Evolutionary conservation across 1,284 basidiomycete species (phyloP), one percentile per base, ranked within the genome.

Genomic region (Hemileccinum hortonii): DNA sequence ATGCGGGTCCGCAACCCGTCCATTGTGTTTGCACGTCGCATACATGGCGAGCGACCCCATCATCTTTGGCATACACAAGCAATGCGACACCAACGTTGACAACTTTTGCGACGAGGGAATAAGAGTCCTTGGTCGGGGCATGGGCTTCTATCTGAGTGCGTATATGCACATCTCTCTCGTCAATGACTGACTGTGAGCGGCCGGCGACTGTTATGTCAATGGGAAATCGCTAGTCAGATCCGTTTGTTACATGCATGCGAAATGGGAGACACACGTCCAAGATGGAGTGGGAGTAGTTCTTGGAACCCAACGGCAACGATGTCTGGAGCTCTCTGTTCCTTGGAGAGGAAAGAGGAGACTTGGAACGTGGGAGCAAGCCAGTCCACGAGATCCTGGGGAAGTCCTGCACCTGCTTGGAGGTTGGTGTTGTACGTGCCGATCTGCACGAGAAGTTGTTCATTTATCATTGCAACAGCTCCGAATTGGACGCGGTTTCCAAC

Each of bases 291-390:
- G 11, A 94, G 75, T 39, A 94, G 78, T 67, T 95, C 92, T 65
- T 95, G 92, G 61, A 95, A 94, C 12, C 92, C 92, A 43, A 95
- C 86, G 1, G 87, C 92, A 49, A 94, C 83, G 33, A 95, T 85
- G 67, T 94, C 93, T 30, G 90, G 84, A 3, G 84, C 81, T 47
- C 80, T 75, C 21, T 73, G 75, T 49, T 78, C 75, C 47, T 74
- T 76, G 36, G 84, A 78, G 36, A 89, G 80, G 63, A 90, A 89
- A 33, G 71, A 77, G 22, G 89, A 88, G 6, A 90, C 86, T 55
- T 85, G 84, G 10, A 92, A 71, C 0, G 89, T 89, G 33, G 89
- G 90, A 12, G 82, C 76, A 33, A 92, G 78, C 89, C 89, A 92
- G 73, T 91, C 90, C 8, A 92, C 88, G 39, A 92, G 77, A 61